phyloP scores from a whole-genome alignment of 345 rosid genomes.

The Noccaea bulbosa region DNA sequence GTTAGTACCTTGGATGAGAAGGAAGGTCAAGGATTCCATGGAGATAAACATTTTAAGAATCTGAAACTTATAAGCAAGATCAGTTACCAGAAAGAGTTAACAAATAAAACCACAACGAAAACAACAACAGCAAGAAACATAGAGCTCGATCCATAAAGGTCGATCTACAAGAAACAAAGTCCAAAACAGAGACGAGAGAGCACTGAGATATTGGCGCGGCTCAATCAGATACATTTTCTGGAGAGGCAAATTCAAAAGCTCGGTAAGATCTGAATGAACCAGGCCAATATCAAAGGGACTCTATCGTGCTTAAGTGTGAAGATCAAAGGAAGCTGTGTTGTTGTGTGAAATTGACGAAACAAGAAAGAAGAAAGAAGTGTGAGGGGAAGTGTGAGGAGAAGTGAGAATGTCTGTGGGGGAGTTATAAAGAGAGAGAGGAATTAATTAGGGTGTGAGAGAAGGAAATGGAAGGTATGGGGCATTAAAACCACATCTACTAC shows the following conservation, averaged over 20 bases:
- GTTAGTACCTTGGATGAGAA: constrained; percentile 35
- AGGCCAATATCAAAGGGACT: constrained; percentile 85
- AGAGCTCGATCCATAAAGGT: not conserved
- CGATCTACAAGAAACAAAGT: constrained; percentile 24
- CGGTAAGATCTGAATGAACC: constrained; percentile 79
- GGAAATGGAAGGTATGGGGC: constrained; percentile 54
- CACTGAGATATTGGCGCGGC: constrained; percentile 97
- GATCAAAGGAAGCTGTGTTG: not conserved
- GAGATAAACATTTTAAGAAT: constrained; percentile 3
- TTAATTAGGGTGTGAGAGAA: constrained; percentile 48
- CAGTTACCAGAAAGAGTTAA: constrained; percentile 2
- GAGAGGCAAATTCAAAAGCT: too few relatives aligned
- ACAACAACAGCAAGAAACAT: constrained; percentile 2
- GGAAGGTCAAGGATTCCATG: constrained; percentile 22
- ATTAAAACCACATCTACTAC: constrained; percentile 77
- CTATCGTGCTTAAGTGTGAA: constrained; percentile 34
- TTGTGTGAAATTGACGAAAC: not conserved
- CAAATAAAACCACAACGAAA: not conserved
- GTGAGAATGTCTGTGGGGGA: constrained; percentile 56
- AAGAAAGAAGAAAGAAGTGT: constrained; percentile 19
- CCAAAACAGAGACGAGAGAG: constrained; percentile 52
- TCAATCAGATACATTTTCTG: constrained; percentile 61
- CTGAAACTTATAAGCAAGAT: constrained; percentile 6
- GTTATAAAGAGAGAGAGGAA: constrained; percentile 40
- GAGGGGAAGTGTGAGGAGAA: constrained; percentile 47